phyloP scores from a whole-genome alignment of 2,329 filamentous ascomycete species.

The Penicillium griseofulvum region DNA sequence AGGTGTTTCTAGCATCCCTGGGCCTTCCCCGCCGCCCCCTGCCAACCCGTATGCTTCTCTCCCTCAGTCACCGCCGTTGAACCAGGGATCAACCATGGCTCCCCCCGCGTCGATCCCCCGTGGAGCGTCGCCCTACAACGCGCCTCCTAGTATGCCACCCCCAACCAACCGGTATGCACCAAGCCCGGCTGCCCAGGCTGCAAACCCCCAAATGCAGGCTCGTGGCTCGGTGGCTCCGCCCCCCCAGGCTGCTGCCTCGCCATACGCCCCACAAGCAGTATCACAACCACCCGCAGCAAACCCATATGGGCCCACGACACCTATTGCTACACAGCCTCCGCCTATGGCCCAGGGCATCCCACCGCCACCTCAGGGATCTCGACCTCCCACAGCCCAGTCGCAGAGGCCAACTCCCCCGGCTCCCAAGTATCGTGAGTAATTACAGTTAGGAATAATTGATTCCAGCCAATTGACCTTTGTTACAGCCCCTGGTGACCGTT shows the following conservation, averaged over 20 bases:
- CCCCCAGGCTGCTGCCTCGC: slow-evolving; percentile 41
- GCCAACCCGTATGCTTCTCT: slow-evolving; percentile 40
- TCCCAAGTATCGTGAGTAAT: slow-evolving; percentile 64
- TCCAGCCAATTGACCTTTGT: slow-evolving; percentile 15
- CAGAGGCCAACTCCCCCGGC: slow-evolving; percentile 51
- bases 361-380: slow-evolving; percentile 40
- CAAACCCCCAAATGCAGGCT: slow-evolving; percentile 45
- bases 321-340: slow-evolving; percentile 42
- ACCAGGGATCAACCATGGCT: slow-evolving; percentile 33
- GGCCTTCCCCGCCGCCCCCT: slow-evolving; percentile 52
- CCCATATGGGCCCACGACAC: slow-evolving; percentile 47
- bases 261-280: slow-evolving; percentile 59
- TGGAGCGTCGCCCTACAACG: slow-evolving; percentile 81
- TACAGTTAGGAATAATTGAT: not conserved
- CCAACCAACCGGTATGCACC: slow-evolving; percentile 75
- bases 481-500: slow-evolving; percentile 71
- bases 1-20: slow-evolving; percentile 59
- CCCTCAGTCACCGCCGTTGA: slow-evolving; percentile 44
- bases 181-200: slow-evolving; percentile 57
- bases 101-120: slow-evolving; percentile 61
- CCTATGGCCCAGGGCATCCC: slow-evolving; percentile 32
- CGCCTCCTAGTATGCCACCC: slow-evolving; percentile 68
- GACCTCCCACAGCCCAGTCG: slow-evolving; percentile 51
- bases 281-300: slow-evolving; percentile 38
- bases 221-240: slow-evolving; percentile 52